Conservation (phyloP, 2,329 filamentous ascomycete species). For the Colletotrichum destructivum region DNA sequence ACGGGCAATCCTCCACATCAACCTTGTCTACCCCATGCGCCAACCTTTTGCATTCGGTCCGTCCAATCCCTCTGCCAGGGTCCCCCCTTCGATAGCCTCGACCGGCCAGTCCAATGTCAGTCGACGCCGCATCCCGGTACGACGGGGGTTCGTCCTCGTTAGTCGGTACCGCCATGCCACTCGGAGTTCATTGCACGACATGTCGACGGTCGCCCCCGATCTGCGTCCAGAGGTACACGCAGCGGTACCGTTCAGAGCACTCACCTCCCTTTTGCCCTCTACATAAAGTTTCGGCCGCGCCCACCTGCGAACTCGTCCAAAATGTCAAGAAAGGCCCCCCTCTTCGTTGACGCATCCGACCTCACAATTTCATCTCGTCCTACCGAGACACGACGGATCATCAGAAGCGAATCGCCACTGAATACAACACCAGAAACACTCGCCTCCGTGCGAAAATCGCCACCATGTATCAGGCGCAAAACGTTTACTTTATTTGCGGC, state of each 20-base stretch:
- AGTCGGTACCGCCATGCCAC: slow-evolving; percentile 15
- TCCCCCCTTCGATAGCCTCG: background rate
- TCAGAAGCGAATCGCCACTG: background rate
- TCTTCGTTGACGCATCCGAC: slow-evolving; percentile 15
- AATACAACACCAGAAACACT: slow-evolving; percentile 3
- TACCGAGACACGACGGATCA: background rate
- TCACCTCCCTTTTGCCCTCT: slow-evolving; percentile 6
- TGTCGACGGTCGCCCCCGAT: slow-evolving; percentile 12
- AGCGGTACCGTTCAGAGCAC: background rate
- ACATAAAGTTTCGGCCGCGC: slow-evolving; percentile 27
- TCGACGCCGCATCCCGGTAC: slow-evolving; percentile 28
- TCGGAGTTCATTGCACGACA: slow-evolving; percentile 22
- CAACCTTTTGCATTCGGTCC: slow-evolving; percentile 41
- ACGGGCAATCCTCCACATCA: slow-evolving; percentile 35
- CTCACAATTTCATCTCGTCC: slow-evolving; percentile 1
- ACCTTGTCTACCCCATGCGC: slow-evolving; percentile 37
- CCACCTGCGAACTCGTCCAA: background rate
- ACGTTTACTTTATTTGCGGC: slow-evolving; percentile 73
- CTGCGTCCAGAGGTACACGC: background rate
- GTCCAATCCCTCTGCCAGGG: slow-evolving; percentile 32
- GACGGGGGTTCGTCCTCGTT: slow-evolving; percentile 15
- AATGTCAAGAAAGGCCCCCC: background rate
- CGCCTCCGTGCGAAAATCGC: slow-evolving; percentile 24
- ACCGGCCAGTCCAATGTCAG: slow-evolving; percentile 32
- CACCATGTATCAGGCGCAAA: slow-evolving; percentile 61